These are phyloP conservation scores for Exidia glandulosa DNA, from an alignment of 768 basidiomycete genomes.

Conservation along the genomic window DNA sequence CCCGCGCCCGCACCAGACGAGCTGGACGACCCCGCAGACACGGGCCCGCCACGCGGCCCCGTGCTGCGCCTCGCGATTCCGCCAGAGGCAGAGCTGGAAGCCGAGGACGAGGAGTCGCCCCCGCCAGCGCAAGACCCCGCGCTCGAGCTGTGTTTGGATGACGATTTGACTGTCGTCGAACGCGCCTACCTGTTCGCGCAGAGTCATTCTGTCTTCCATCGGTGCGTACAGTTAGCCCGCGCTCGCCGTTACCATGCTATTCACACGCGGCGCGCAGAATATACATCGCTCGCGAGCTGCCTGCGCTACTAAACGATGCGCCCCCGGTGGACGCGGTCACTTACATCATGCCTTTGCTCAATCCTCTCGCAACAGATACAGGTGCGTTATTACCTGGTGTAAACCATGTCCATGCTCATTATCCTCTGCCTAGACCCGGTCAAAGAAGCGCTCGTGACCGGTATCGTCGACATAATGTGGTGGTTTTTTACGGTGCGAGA, in stretches of 20 bases:
- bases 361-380: constrained; percentile 73
- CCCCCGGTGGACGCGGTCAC: constrained; percentile 81
- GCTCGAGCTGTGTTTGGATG: constrained; percentile 43
- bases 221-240: constrained; percentile 20
- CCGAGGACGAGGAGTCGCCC: background rate
- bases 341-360: constrained; percentile 87
- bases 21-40: background rate
- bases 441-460: constrained; percentile 75
- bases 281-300: constrained; percentile 77
- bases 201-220: constrained; percentile 56
- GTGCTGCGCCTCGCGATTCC: background rate
- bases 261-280: constrained; percentile 30
- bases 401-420: background rate
- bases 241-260: background rate
- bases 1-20: background rate
- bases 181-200: constrained; percentile 84
- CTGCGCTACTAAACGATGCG: constrained; percentile 62
- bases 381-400: constrained; percentile 35
- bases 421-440: constrained; percentile 42
- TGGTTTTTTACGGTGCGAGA: constrained; percentile 58
- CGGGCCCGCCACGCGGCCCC: background rate
- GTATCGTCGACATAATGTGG: constrained; percentile 78
- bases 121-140: background rate
- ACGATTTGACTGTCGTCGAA: constrained; percentile 79
- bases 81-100: background rate